Conservation (phyloP, 2,329 filamentous ascomycete genomes). For the Colletotrichum sojae region DNA sequence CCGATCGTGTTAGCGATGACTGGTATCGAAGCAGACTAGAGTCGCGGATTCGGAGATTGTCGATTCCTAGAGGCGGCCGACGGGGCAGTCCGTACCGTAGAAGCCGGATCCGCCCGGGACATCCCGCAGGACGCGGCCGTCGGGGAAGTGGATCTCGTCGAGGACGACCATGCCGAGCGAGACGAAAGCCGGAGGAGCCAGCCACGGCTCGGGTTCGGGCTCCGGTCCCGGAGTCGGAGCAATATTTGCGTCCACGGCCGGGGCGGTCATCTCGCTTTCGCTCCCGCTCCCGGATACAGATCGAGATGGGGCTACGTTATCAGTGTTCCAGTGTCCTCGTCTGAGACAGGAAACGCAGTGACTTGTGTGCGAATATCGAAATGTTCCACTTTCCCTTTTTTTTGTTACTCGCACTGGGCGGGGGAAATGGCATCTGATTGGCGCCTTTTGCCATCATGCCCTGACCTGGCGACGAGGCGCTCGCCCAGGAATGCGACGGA, state of each 20-base stretch:
- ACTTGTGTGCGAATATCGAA: not conserved
- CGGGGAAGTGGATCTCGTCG: slow-evolving; percentile 31
- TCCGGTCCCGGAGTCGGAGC: not conserved
- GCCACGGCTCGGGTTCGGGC: not conserved
- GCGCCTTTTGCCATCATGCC: not conserved
- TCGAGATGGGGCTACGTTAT: not conserved
- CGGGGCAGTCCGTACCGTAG: too few species aligned
- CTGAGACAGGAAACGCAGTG: not conserved
- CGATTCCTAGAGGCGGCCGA: too few species aligned
- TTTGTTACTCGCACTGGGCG: too few species aligned
- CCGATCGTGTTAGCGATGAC: not conserved
- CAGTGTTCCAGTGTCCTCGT: not conserved
- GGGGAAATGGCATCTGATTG: slow-evolving; percentile 6
- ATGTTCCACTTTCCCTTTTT: slow-evolving; percentile 1
- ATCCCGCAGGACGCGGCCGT: slow-evolving; percentile 19
- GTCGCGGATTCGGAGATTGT: too few species aligned
- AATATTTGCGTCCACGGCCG: too few species aligned
- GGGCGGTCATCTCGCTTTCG: not conserved
- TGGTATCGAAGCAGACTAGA: too few species aligned
- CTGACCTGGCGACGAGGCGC: not conserved
- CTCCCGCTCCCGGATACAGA: not conserved
- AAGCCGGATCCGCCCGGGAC: slow-evolving; percentile 33
- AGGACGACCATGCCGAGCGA: slow-evolving; percentile 38
- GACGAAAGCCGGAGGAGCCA: slow-evolving; percentile 27
- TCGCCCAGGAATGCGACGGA: not conserved